Conservation (phyloP, 78 protist genomes). For the Pigoraptor vietnamica region DNA sequence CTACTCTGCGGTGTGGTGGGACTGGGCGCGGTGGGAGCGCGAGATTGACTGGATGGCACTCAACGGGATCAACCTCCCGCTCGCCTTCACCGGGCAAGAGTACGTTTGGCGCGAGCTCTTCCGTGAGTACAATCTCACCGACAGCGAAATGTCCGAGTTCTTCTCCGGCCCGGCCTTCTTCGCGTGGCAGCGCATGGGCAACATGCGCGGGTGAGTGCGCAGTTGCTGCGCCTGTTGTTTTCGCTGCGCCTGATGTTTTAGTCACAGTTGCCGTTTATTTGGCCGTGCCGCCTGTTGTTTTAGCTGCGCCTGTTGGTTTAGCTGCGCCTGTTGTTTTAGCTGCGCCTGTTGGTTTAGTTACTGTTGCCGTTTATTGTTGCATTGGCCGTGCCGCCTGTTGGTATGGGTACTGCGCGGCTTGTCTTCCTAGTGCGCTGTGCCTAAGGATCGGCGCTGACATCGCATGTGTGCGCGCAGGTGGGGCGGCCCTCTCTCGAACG, state of each 20-base stretch:
- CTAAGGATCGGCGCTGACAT: too few relatives aligned
- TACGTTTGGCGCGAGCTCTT: constrained; percentile 31
- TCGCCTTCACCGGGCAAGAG: constrained; percentile 60
- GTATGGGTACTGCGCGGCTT: too few relatives aligned
- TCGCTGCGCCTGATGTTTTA: too few relatives aligned
- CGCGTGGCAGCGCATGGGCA: constrained; percentile 70
- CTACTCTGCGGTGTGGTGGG: constrained; percentile 37
- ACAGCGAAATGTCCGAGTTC: constrained; percentile 12
- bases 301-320: too few relatives aligned
- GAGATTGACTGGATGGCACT: constrained; percentile 74
- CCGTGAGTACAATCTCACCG: constrained; percentile 10
- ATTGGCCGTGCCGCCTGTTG: too few relatives aligned
- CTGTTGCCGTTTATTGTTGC: too few relatives aligned
- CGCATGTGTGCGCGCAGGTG: neutral
- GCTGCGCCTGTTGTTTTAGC: too few relatives aligned
- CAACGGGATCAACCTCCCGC: constrained; percentile 56
- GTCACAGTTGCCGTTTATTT: too few relatives aligned
- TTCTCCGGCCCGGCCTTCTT: constrained; percentile 68
- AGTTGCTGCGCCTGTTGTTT: too few relatives aligned
- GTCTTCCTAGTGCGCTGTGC: too few relatives aligned
- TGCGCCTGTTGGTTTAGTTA: too few relatives aligned
- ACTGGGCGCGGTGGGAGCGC: constrained; percentile 51
- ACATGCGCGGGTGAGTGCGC: constrained; percentile 22
- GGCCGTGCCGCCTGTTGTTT: too few relatives aligned
- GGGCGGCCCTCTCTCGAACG: constrained; percentile 46